A percentile compares a stretch with the other conserved stretches of the same genome.
Evolutionary conservation across 176 grass and related monocot genomes (phyloP).

Genomic region (Bonia amplexicaulis): DNA sequence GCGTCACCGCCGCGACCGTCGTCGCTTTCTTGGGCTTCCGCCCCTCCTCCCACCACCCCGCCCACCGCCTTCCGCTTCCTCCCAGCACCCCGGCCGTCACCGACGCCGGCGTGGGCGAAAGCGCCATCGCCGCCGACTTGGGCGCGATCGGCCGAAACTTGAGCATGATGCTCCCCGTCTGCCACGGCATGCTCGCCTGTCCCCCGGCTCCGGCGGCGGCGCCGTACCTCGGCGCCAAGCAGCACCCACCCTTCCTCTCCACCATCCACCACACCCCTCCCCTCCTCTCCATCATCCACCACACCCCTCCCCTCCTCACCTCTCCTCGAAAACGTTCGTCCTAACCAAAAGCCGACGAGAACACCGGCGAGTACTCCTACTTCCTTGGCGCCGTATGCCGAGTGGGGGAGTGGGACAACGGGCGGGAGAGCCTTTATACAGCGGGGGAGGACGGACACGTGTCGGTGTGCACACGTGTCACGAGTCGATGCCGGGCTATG

Average conservation of each 20-base stretch:
- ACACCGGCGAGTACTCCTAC: not conserved
- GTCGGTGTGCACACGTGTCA: conserved; percentile 35
- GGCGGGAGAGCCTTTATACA: not conserved
- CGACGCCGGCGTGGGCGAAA: not conserved
- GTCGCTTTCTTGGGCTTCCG: conserved; percentile 36
- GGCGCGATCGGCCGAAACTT: conserved; percentile 88
- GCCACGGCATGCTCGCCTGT: conserved; percentile 29
- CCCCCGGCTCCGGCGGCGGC: not conserved
- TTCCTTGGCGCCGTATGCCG: not conserved
- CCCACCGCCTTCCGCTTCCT: conserved; percentile 25
- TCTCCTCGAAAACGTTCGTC: not conserved
- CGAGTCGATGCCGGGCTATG: not conserved
- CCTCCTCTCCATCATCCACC: no score
- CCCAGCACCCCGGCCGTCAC: not conserved
- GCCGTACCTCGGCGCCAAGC: conserved; percentile 34
- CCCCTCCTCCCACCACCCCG: not conserved
- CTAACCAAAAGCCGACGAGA: not conserved
- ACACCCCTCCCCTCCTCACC: not conserved
- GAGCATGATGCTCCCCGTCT: conserved; percentile 66
- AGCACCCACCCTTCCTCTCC: conserved; percentile 70
- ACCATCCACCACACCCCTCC: conserved; percentile 1
- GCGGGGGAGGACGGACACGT: conserved; percentile 2
- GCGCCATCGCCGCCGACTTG: conserved; percentile 49
- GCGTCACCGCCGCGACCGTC: no score
- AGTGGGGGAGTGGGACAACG: not conserved